phyloP scores from a whole-genome alignment of 805 yeast genomes.

The Candida broadrunensis region DNA sequence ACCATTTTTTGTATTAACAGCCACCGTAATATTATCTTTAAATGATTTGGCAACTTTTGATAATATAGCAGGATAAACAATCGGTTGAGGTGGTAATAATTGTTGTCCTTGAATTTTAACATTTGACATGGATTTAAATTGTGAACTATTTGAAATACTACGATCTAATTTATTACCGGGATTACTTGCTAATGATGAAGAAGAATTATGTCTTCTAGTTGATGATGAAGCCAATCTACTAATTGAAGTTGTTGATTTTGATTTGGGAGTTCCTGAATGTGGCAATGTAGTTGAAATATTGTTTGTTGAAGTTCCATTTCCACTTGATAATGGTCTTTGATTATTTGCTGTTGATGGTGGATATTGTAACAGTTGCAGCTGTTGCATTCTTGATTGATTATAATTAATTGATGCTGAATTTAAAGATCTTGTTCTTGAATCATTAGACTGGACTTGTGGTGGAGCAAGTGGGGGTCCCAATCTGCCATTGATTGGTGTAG shows the following conservation, averaged over 20 bases:
- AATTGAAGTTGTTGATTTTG: slow-evolving; percentile 40
- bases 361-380: background rate
- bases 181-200: slow-evolving; percentile 25
- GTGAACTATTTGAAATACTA: slow-evolving; percentile 22
- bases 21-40: slow-evolving; percentile 63
- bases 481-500: slow-evolving; percentile 2
- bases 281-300: slow-evolving; percentile 11
- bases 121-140: slow-evolving; percentile 5
- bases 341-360: background rate
- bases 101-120: background rate
- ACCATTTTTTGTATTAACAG: slow-evolving; percentile 86
- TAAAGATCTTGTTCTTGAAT: slow-evolving; percentile 28
- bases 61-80: slow-evolving; percentile 85
- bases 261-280: slow-evolving; percentile 38
- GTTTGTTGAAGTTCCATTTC: slow-evolving; percentile 14
- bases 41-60: slow-evolving; percentile 82
- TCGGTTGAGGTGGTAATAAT: slow-evolving; percentile 38
- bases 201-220: slow-evolving; percentile 36
- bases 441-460: slow-evolving; percentile 1
- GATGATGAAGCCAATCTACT: slow-evolving; percentile 40
- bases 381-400: slow-evolving; percentile 1
- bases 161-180: slow-evolving; percentile 21
- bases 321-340: slow-evolving; percentile 14
- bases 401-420: slow-evolving; percentile 16
- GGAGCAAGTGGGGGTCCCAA: slow-evolving; percentile 1